These are phyloP conservation scores for Diplodia seriata DNA, from an alignment of 2,329 filamentous ascomycete species.

Conservation along the genomic window DNA sequence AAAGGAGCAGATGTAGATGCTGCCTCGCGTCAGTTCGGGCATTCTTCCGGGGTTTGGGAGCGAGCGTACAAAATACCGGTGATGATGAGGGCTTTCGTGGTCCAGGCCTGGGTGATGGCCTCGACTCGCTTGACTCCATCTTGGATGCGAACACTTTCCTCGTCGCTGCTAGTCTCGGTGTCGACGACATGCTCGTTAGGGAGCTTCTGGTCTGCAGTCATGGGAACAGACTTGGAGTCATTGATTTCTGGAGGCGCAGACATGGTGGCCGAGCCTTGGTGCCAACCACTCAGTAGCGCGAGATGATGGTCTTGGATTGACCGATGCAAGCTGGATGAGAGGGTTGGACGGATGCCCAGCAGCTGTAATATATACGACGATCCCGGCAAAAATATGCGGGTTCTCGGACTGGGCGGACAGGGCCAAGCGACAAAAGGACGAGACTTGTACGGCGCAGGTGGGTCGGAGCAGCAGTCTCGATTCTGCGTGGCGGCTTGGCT, in stretches of 20 bases:
- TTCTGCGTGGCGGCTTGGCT: constrained; percentile 20
- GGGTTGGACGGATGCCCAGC: not conserved
- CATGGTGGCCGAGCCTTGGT: not conserved
- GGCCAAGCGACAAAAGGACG: not conserved
- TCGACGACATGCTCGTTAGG: constrained; percentile 2
- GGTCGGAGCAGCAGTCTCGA: no score
- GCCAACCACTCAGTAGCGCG: not conserved
- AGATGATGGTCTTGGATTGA: not conserved
- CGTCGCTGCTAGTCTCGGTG: not conserved
- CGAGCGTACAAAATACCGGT: constrained; percentile 40
- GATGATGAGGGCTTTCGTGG: constrained; percentile 39
- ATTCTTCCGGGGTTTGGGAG: not conserved
- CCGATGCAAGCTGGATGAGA: not conserved
- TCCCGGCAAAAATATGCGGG: not conserved
- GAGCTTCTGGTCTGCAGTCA: not conserved
- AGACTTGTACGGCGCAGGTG: not conserved
- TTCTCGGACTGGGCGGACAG: not conserved
- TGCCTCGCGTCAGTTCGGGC: not conserved
- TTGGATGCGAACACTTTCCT: constrained; percentile 38
- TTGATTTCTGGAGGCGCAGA: not conserved
- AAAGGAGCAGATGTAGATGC: constrained; percentile 56
- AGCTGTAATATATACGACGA: not conserved
- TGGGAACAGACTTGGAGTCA: not conserved
- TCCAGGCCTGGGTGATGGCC: constrained; percentile 46
- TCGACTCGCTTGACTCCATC: constrained; percentile 45